Evolutionary conservation across 2,329 filamentous ascomycete species (phyloP), one percentile per base, ranked within the genome.

Genomic region (Aspergillus hortae): DNA sequence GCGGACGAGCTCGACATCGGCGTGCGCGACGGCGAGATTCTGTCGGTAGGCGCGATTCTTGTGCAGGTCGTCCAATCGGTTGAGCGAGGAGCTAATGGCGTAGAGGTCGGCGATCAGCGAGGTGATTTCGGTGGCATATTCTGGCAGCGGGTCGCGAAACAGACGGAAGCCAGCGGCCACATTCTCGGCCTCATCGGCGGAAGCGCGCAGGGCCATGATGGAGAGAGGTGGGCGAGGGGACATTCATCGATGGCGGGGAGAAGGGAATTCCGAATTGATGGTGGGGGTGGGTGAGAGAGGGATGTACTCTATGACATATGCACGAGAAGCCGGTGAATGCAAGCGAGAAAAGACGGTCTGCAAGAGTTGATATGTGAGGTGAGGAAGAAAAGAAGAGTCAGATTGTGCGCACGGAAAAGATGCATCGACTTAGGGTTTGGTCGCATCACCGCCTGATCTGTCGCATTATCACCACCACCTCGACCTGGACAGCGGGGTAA

Each of bases 61-160:
- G 27, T 78, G 65, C 25, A 74, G 65, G 46, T 70, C 69, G 40
- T 80, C 73, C 36, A 85, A 67, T 40, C 68, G 69, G 43, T 75
- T 74, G 21, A 85, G 68, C 7, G 70, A 72, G 44, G 75, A 72
- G 51, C 79, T 79, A 62, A 84, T 78, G 47, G 74, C 73, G 61
- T 80, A 82, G 21, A 84, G 72, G 54, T 81, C 74, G 49, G 77
- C 74, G 48, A 84, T 79, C 25, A 80, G 66, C 30, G 71, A 71
- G 21, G 79, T 80, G 58, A 85, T 79, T 41, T 80, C 77, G 30
- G 77, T 74, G 32, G 76, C 71, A 59, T 77, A 68, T 48, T 80
- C 72, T 6, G 78, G 76, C 45, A 84, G 74, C 57, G 75, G 73
- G 51, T 71, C 70, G 46, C 78, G 68, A 63, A 83, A 81, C 40